Evolutionary conservation across 179 eudicot species (phyloP), one percentile per base, ranked within the genome.

Genomic region (Patellifolia procumbens): DNA sequence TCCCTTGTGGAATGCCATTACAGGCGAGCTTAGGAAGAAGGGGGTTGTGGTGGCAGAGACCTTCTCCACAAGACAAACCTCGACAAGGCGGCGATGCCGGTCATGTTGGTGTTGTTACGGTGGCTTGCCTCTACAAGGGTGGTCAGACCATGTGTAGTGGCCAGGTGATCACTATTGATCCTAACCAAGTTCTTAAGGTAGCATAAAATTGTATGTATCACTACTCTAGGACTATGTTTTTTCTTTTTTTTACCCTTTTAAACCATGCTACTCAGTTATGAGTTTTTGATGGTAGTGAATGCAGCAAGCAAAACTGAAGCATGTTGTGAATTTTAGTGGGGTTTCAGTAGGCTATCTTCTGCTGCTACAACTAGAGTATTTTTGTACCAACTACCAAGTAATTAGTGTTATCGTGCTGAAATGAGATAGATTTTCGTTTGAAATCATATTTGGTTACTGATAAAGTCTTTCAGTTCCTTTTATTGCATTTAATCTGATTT

Each of bases 101-200:
- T 37, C 60, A 61, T 34, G 70, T n/a, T 48, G 28, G 22, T 24
- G 15, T 6, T 10, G 58, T 46, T 7, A 31, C 66, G 0, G 32
- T 69, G 22, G 35, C 60, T 70, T 77, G 80, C n/a, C n/a, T 35
- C 26, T 77, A 77, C 70, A 70, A 70, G 45, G 80, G 80, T 19
- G 80, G 43, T 11, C 80, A 77, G 12, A 77, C 60, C 59, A 46
- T 29, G 28, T 60, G 62, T 35, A 11, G 67, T 29, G 48, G 64
- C 10, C 49, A 70, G 17, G 51, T 70, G 39, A 24, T 77, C 63
- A 61, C 70, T 1, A 48, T 77, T 11, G 63, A 71, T 61, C 80
- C 75, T 61, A 77, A n/a, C 28, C 70, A 77, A n/a, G 64, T 77
- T 70, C 45, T 73, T 10, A 62, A 77, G 63, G 75, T 60, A 60